These are phyloP conservation scores for Plantago coronopus DNA, from an alignment of 305 asterid genomes.

Conservation along the genomic window DNA sequence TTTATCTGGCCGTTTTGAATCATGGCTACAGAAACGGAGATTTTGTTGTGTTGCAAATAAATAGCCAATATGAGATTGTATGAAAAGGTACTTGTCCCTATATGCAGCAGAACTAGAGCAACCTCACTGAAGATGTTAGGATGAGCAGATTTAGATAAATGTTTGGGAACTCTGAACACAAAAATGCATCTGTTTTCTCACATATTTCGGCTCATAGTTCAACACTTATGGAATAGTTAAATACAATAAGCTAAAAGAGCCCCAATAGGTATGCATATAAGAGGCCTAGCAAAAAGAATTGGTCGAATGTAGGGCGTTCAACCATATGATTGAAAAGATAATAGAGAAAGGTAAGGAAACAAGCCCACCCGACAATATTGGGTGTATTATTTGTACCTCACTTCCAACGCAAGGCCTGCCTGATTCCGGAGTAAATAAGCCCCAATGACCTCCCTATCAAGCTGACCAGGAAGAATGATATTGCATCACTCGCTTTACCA, in stretches of 20 bases:
- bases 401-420: constrained; percentile 78
- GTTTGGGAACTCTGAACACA: neutral
- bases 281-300: constrained; percentile 12
- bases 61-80: no score
- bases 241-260: constrained; percentile 11
- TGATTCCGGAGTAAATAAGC: constrained; percentile 81
- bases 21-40: no score
- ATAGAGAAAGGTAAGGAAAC: constrained; percentile 11
- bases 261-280: neutral
- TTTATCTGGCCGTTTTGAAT: no score
- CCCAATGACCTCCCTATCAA: constrained; percentile 93
- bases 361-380: constrained; percentile 21
- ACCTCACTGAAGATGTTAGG: no score
- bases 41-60: no score
- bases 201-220: neutral
- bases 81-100: no score
- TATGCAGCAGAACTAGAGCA: no score
- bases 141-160: no score
- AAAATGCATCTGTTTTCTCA: neutral
- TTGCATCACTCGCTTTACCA: constrained; percentile 78
- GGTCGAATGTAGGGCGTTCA: neutral
- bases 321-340: constrained; percentile 17
- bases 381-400: constrained; percentile 34
- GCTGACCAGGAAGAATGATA: constrained; percentile 77
- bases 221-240: constrained; percentile 15